Conservation (phyloP, 352 stramenopile species). For the Pythium rhizo-oryzae region DNA sequence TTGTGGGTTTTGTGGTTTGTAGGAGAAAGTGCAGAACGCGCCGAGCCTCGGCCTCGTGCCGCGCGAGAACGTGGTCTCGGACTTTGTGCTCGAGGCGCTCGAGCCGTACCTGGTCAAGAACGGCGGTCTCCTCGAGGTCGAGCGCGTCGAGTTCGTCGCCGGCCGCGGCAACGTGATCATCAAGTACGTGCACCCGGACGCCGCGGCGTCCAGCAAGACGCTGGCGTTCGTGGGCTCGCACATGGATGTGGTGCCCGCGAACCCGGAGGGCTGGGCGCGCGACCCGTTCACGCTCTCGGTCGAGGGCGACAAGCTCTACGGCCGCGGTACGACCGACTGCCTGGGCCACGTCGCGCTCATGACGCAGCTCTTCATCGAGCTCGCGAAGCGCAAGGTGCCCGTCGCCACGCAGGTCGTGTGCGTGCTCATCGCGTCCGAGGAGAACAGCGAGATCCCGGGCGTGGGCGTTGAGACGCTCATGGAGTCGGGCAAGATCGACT, state of each 20-base stretch:
- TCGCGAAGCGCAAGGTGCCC: slow-evolving; percentile 77
- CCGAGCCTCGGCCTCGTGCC: slow-evolving; percentile 71
- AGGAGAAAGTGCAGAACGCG: slow-evolving; percentile 76
- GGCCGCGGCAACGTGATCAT: slow-evolving; percentile 93
- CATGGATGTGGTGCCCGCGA: slow-evolving; percentile 94
- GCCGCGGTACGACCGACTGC: slow-evolving; percentile 92
- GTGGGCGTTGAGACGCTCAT: slow-evolving; percentile 91
- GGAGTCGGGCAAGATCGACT: slow-evolving; percentile 89
- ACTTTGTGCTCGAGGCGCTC: slow-evolving; percentile 87
- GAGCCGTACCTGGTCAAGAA: slow-evolving; percentile 79
- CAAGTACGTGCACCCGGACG: slow-evolving; percentile 71
- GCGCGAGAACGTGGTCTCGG: slow-evolving; percentile 86
- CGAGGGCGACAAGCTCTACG: slow-evolving; percentile 92
- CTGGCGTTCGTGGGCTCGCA: slow-evolving; percentile 89
- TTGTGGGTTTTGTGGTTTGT: slow-evolving; percentile 5
- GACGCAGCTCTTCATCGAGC: slow-evolving; percentile 76
- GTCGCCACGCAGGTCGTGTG: slow-evolving; percentile 82
- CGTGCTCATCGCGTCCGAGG: slow-evolving; percentile 91
- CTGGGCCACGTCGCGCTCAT: slow-evolving; percentile 92
- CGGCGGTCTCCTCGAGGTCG: slow-evolving; percentile 60
- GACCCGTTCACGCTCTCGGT: slow-evolving; percentile 89
- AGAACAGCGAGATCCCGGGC: slow-evolving; percentile 80
- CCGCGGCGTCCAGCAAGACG: slow-evolving; percentile 57
- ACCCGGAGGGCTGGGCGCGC: slow-evolving; percentile 87
- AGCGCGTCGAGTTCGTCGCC: slow-evolving; percentile 84